phyloP scores from a whole-genome alignment of 495 filamentous ascomycete species.

The Thermothielavioides terrestris region DNA sequence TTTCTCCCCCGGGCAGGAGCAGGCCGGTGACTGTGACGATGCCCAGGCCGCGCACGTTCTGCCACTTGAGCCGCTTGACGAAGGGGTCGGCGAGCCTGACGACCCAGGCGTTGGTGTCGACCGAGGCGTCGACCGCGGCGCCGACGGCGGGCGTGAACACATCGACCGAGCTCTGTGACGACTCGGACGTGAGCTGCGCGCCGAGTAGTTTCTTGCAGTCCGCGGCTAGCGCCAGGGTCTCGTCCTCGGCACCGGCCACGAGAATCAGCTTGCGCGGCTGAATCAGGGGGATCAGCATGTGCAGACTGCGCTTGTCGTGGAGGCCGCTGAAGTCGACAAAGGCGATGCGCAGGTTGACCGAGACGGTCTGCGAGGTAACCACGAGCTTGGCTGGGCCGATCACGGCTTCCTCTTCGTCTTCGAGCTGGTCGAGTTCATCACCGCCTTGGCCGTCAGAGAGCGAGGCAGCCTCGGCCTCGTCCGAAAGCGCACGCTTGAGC shows the following conservation, averaged over 20 bases:
- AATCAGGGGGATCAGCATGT: constrained; percentile 92
- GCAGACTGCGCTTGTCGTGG: constrained; percentile 84
- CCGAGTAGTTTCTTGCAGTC: constrained; percentile 72
- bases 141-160: constrained; percentile 76
- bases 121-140: constrained; percentile 71
- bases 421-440: constrained; percentile 45
- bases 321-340: constrained; percentile 89
- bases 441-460: constrained; percentile 31
- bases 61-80: constrained; percentile 81
- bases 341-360: constrained; percentile 63
- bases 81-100: constrained; percentile 80
- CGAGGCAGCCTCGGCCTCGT: constrained; percentile 34
- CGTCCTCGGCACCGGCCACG: constrained; percentile 65
- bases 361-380: constrained; percentile 49
- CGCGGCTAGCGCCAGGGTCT: constrained; percentile 65
- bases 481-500: constrained; percentile 24
- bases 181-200: constrained; percentile 37
- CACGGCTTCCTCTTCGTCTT: constrained; percentile 50
- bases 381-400: constrained; percentile 69
- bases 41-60: constrained; percentile 79
- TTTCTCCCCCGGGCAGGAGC: constrained; percentile 32
- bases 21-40: constrained; percentile 80
- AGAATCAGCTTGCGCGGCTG: constrained; percentile 89
- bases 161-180: constrained; percentile 36
- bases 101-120: constrained; percentile 96